phyloP scores from a whole-genome alignment of 345 rosid species.

The Sisymbrium irio region DNA sequence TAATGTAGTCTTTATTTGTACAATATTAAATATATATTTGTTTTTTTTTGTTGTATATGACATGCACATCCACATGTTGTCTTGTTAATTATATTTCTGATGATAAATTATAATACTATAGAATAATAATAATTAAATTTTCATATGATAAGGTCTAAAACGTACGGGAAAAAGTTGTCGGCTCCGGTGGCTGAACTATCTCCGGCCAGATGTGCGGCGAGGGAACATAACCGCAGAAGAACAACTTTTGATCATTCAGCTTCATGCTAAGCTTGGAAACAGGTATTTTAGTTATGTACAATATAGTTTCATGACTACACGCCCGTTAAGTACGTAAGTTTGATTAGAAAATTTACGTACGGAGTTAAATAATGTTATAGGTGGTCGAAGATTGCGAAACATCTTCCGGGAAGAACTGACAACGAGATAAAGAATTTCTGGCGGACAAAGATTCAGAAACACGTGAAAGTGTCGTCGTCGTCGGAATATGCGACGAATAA shows the following conservation, averaged over 20 bases:
- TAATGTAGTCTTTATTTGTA: neutral
- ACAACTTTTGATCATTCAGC: constrained; percentile 28
- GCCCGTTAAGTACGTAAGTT: neutral
- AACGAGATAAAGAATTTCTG: constrained; percentile 95
- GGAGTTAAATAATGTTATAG: constrained; percentile 28
- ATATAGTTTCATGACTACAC: neutral
- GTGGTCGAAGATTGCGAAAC: constrained; percentile 95
- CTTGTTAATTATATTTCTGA: neutral
- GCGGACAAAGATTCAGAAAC: constrained; percentile 94
- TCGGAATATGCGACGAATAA: neutral
- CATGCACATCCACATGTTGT: neutral
- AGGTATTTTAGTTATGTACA: neutral
- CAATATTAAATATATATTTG: neutral
- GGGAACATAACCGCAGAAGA: constrained; percentile 37
- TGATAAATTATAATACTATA: neutral
- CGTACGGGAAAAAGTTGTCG: constrained; percentile 97
- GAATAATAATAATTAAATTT: neutral
- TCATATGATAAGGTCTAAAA: constrained; percentile 43
- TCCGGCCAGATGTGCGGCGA: constrained; percentile 37
- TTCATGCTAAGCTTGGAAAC: constrained; percentile 40
- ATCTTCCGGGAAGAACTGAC: constrained; percentile 95
- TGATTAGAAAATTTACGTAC: neutral
- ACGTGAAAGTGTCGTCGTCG: constrained; percentile 39
- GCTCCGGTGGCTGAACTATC: constrained; percentile 37
- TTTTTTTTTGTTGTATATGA: neutral